phyloP scores from a whole-genome alignment of 1,139 yeast genomes.

The Kodamaea derodonti region DNA sequence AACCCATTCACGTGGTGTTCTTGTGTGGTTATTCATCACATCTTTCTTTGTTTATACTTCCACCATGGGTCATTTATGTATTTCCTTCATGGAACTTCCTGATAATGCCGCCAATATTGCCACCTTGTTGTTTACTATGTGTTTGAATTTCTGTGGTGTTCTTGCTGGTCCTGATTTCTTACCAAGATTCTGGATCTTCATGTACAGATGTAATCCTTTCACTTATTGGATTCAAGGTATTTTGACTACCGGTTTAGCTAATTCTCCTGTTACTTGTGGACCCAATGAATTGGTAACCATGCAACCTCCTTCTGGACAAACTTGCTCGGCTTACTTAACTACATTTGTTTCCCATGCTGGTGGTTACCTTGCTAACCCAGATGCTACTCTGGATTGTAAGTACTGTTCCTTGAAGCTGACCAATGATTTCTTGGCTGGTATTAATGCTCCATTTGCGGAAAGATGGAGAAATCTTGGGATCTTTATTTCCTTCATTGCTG shows the following conservation, averaged over 20 bases:
- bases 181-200: constrained; percentile 51
- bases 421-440: constrained; percentile 43
- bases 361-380: constrained; percentile 44
- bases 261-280: constrained; percentile 46
- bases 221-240: constrained; percentile 58
- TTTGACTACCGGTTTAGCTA: constrained; percentile 51
- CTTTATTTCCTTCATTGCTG: constrained; percentile 27
- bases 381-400: constrained; percentile 44
- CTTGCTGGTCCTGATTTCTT: constrained; percentile 56
- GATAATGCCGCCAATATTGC: constrained; percentile 74
- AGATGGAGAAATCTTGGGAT: constrained; percentile 74
- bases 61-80: constrained; percentile 61
- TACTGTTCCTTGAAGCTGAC: constrained; percentile 51
- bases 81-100: constrained; percentile 61
- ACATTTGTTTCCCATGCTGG: constrained; percentile 44
- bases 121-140: constrained; percentile 59
- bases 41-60: constrained; percentile 58
- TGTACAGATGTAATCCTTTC: constrained; percentile 63
- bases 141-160: constrained; percentile 81
- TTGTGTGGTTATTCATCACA: constrained; percentile 56
- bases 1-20: constrained; percentile 52
- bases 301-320: constrained; percentile 44
- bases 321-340: constrained; percentile 52
- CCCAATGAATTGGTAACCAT: constrained; percentile 42
- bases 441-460: constrained; percentile 40